These are phyloP conservation scores for Coemansia sp. DNA, from an alignment of 192 early-diverging fungal species.

Conservation along the genomic window DNA sequence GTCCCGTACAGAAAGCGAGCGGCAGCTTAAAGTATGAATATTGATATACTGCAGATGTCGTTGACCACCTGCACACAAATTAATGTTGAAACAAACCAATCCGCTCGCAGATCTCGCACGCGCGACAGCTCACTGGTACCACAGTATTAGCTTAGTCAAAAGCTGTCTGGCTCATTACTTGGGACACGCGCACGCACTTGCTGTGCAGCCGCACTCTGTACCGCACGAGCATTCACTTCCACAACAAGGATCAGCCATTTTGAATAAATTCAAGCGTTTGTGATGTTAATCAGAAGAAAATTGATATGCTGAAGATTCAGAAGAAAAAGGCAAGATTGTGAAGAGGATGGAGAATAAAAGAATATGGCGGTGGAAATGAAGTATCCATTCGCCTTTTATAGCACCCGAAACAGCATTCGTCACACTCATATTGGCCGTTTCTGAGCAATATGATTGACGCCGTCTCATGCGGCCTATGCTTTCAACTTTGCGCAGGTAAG, in stretches of 20 bases:
- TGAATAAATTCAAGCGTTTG: neutral
- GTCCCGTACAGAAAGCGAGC: slow-evolving; percentile 16
- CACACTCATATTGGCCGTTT: neutral
- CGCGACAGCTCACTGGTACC: neutral
- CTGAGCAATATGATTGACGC: neutral
- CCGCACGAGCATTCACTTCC: neutral
- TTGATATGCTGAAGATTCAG: neutral
- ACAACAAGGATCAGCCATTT: neutral
- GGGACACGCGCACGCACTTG: neutral
- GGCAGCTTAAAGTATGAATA: slow-evolving; percentile 4
- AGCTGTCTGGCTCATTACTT: neutral
- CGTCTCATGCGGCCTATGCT: neutral
- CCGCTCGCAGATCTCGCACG: neutral
- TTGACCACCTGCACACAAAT: neutral
- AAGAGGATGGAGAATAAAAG: neutral
- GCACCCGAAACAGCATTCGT: neutral
- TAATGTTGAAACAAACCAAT: neutral
- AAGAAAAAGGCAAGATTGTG: neutral
- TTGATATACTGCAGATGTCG: neutral
- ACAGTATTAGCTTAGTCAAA: neutral
- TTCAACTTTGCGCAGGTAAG: neutral
- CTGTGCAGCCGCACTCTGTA: neutral
- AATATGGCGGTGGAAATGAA: neutral
- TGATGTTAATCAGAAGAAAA: neutral
- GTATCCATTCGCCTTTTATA: neutral